phyloP scores from a whole-genome alignment of 2,329 filamentous ascomycete genomes.

The Monilinia aucupariae region DNA sequence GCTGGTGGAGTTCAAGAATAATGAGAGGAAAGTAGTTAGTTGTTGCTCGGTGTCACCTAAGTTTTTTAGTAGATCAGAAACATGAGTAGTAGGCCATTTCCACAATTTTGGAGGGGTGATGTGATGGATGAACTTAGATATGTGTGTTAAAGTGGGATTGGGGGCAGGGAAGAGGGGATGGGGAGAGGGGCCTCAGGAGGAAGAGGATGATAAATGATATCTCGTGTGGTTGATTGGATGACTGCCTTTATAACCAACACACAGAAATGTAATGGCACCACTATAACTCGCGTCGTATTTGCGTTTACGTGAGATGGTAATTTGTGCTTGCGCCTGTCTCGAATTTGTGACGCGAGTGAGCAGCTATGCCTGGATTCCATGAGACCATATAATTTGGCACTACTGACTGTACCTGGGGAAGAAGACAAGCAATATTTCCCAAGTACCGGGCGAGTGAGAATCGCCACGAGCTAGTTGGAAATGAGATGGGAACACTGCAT shows the following conservation, averaged over 20 bases:
- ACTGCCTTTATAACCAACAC: background rate
- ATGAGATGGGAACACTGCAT: background rate
- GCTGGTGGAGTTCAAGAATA: background rate
- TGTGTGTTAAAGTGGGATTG: too few relatives aligned
- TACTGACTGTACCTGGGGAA: background rate
- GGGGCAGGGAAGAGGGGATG: constrained; percentile 10
- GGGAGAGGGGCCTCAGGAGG: constrained; percentile 43
- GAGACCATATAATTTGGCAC: background rate
- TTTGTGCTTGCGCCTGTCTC: background rate
- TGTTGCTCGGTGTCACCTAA: background rate
- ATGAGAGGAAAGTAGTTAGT: background rate
- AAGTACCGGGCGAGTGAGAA: background rate
- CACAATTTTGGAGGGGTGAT: constrained; percentile 21
- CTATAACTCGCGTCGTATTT: background rate
- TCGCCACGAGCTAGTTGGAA: background rate
- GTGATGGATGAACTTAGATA: constrained; percentile 9
- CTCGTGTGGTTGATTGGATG: constrained; percentile 59
- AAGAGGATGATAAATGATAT: constrained; percentile 44
- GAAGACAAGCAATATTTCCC: background rate
- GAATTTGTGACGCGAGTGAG: background rate
- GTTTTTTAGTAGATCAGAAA: background rate
- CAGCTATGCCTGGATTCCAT: background rate
- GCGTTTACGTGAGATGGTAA: background rate
- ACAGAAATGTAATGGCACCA: background rate
- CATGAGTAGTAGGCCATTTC: background rate